Base-by-base conservation (phyloP, 2,329 filamentous ascomycete species). In the Pyricularia sp. region DNA sequence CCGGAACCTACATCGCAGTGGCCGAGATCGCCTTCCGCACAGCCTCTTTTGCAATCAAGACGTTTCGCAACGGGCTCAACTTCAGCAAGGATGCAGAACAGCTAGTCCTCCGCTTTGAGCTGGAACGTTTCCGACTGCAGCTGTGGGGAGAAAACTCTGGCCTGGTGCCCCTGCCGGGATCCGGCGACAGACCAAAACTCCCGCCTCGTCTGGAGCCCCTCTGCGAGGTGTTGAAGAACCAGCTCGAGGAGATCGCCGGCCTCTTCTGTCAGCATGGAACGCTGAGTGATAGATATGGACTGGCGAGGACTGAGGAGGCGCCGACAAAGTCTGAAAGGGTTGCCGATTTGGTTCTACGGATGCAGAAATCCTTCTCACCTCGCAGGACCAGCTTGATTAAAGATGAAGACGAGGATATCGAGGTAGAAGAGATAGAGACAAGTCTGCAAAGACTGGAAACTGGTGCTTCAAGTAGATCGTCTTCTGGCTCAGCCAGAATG, bases 71-170 rank as follows among this genome's bases (percentile, higher is more conserved):
- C 19, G 67, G 64, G 1, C 65, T 66, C 55, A 62, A 64, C 59
- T 68, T 65, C 30, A 63, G 49, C 60, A 30, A 65, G 13, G 67
- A 66, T 55, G 66, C 67, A 7, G 66, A 68, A 63, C 65, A 63
- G 16, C 65, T 68, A 7, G 64, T 67, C 7, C 62, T 66, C 24
- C 62, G 59, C 9, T 60, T 67, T 26, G 65, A 68, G 53, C 64
- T 68, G 40, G 67, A 68, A 62, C 65, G 67, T 4, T 66, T 68
- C 33, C 67, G 67, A 12, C 65, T 68, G 13, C 66, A 63, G 16
- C 59, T 66, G 16, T 68, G 67, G 67, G 65, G 67, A 8, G 67
- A 68, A 63, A 68, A 68, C 31, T 64, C 63, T 3, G 67, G 65
- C 13, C 60, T 68, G 24, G 64, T 57, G 5, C 44, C 62, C 4